Conservation (phyloP, 108 stramenopile genomes). For the Cylindrotheca fusiformis region DNA sequence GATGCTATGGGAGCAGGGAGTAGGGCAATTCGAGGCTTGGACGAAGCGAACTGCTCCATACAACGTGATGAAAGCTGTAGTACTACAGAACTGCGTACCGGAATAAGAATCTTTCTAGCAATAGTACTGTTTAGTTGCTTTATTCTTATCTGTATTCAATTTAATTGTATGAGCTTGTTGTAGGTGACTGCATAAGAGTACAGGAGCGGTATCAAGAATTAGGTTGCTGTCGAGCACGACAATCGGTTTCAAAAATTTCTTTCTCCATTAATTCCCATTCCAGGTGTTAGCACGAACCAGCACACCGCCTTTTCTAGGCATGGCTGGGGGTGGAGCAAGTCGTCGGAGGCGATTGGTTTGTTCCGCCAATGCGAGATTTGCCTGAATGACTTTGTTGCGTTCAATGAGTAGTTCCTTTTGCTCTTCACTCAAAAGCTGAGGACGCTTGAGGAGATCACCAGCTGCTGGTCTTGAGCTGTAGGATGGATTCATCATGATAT, state of each 20-base stretch:
- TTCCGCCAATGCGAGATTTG: slow-evolving; percentile 57
- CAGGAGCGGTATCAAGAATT: no score
- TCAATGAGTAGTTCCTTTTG: slow-evolving; percentile 80
- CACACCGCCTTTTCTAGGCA: slow-evolving; percentile 3
- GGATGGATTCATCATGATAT: slow-evolving; percentile 80
- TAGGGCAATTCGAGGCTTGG: slow-evolving; percentile 97
- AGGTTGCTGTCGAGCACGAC: no score
- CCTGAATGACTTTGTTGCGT: slow-evolving; percentile 67
- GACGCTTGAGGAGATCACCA: slow-evolving; percentile 58
- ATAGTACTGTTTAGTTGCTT: not conserved
- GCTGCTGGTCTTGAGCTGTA: slow-evolving; percentile 66
- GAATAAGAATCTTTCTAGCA: not conserved
- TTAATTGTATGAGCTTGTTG: not conserved
- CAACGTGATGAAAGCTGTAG: slow-evolving; percentile 84
- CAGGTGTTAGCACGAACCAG: slow-evolving; percentile 45
- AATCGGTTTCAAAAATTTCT: not conserved
- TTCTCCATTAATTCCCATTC: slow-evolving; percentile 24
- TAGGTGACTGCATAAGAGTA: not conserved
- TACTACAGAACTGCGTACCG: slow-evolving; percentile 83
- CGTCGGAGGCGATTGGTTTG: slow-evolving; percentile 30
- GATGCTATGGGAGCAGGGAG: slow-evolving; percentile 98
- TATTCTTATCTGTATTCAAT: not conserved
- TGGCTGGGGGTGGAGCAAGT: slow-evolving; percentile 17
- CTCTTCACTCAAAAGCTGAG: slow-evolving; percentile 85
- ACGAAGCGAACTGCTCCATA: slow-evolving; percentile 85